These are phyloP conservation scores for Phaffia tasmanica DNA, from an alignment of 768 basidiomycete genomes.

Conservation along the genomic window DNA sequence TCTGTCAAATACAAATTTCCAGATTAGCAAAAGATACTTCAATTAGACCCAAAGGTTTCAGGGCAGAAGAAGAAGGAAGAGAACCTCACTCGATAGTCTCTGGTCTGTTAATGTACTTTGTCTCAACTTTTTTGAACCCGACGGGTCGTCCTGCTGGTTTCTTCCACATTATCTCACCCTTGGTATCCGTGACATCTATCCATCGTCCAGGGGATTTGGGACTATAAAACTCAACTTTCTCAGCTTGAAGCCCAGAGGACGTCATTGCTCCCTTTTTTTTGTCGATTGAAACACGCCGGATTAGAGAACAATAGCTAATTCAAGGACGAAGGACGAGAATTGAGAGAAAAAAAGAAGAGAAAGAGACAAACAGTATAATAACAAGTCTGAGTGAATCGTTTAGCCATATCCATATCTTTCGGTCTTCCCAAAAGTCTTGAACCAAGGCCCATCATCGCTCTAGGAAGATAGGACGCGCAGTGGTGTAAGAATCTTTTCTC, in stretches of 20 bases:
- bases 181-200: slow-evolving; percentile 24
- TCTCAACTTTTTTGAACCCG: slow-evolving; percentile 31
- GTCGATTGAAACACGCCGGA: neutral
- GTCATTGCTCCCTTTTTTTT: slow-evolving; percentile 30
- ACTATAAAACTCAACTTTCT: slow-evolving; percentile 32
- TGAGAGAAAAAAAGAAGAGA: neutral
- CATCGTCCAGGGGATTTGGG: slow-evolving; percentile 9
- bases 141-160: slow-evolving; percentile 26
- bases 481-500: neutral
- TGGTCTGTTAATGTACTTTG: slow-evolving; percentile 37
- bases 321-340: neutral
- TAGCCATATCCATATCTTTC: slow-evolving; percentile 32
- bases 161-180: slow-evolving; percentile 20
- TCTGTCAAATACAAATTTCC: neutral
- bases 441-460: slow-evolving; percentile 43
- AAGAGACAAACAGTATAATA: slow-evolving; percentile 29
- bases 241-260: slow-evolving; percentile 35
- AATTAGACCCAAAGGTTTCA: too few species aligned
- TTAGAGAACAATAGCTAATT: neutral
- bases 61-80: neutral
- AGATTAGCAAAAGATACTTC: neutral
- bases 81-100: slow-evolving; percentile 39
- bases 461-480: slow-evolving; percentile 35
- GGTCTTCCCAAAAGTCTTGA: slow-evolving; percentile 36
- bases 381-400: slow-evolving; percentile 38